A percentile compares a stretch with the other conserved stretches of the same genome.
These are phyloP conservation scores for Pythium sp. DNA, from an alignment of 352 stramenopile species.

Conservation along the genomic window DNA sequence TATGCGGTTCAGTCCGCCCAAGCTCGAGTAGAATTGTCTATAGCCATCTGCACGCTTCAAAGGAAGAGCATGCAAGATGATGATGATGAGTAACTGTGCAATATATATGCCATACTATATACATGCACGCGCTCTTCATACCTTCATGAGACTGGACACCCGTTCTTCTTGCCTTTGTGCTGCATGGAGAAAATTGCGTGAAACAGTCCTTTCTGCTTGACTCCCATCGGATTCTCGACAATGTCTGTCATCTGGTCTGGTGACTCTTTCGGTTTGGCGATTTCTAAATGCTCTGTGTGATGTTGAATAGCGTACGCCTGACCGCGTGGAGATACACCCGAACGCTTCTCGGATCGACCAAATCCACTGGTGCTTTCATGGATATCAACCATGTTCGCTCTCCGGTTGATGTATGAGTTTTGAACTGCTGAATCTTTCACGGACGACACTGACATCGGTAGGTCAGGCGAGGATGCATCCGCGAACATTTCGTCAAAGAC, in stretches of 20 bases:
- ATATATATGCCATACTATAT: neutral
- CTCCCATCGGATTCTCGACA: neutral
- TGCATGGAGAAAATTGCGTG: slow-evolving; percentile 17
- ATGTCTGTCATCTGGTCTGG: neutral
- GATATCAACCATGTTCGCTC: neutral
- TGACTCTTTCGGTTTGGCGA: neutral
- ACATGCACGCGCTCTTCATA: neutral
- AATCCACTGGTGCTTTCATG: neutral
- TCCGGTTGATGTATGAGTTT: neutral
- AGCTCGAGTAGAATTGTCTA: neutral
- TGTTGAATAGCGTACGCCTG: neutral
- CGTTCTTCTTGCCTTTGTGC: slow-evolving; percentile 13
- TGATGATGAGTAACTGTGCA: neutral
- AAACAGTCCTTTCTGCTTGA: slow-evolving; percentile 11
- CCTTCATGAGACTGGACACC: slow-evolving; percentile 18
- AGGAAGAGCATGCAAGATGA: slow-evolving; percentile 12
- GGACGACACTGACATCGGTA: neutral
- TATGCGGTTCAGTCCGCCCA: slow-evolving; percentile 4
- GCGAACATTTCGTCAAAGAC: neutral
- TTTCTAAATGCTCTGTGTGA: neutral
- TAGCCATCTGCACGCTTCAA: slow-evolving; percentile 6
- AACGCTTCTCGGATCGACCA: neutral
- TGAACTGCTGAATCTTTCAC: neutral
- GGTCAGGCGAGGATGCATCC: neutral
- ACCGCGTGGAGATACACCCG: neutral